A percentile compares a stretch with the other conserved stretches of the same genome.
Evolutionary conservation across 345 rosid genomes (phyloP).

Genomic region (Chamaenerion angustifolium): DNA sequence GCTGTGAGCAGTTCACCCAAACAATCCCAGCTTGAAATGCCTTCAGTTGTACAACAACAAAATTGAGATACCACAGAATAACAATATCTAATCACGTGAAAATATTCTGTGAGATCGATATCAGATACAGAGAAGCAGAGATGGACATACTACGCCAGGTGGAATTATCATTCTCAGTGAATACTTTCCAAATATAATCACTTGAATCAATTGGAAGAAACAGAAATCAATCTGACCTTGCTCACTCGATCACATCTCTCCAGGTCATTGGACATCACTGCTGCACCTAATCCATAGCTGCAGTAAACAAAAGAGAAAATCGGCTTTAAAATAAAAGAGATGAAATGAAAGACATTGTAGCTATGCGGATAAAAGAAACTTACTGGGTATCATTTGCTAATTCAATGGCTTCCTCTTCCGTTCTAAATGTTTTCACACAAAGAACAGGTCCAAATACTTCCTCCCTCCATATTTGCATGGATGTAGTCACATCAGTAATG

Average conservation of each 20-base stretch:
- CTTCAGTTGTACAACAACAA: constrained; percentile 18
- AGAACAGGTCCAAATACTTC: constrained; percentile 98
- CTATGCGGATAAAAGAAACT: constrained; percentile 7
- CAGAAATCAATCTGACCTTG: constrained; percentile 36
- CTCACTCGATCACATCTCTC: constrained; percentile 92
- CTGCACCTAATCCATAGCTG: constrained; percentile 78
- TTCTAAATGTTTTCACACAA: constrained; percentile 72
- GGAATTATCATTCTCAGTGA: too few relatives aligned
- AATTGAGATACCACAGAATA: too few relatives aligned
- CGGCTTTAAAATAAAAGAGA: too few relatives aligned
- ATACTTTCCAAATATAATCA: too few relatives aligned
- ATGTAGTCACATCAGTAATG: constrained; percentile 55
- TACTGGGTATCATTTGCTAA: constrained; percentile 88
- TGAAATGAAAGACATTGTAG: too few relatives aligned
- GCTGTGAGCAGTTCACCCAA: constrained; percentile 98
- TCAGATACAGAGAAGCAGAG: too few relatives aligned
- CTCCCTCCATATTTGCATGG: constrained; percentile 99
- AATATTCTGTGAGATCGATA: too few relatives aligned
- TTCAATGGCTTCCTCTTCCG: constrained; percentile 91
- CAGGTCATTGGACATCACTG: constrained; percentile 77
- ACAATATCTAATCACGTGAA: too few relatives aligned
- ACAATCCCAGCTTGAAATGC: constrained; percentile 68
- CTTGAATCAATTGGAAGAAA: background rate
- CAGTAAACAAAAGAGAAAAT: constrained; percentile 4
- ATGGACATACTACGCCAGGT: too few relatives aligned